Evolutionary conservation across 352 stramenopile species (phyloP).

Genomic region (Pythium phragmitis): DNA sequence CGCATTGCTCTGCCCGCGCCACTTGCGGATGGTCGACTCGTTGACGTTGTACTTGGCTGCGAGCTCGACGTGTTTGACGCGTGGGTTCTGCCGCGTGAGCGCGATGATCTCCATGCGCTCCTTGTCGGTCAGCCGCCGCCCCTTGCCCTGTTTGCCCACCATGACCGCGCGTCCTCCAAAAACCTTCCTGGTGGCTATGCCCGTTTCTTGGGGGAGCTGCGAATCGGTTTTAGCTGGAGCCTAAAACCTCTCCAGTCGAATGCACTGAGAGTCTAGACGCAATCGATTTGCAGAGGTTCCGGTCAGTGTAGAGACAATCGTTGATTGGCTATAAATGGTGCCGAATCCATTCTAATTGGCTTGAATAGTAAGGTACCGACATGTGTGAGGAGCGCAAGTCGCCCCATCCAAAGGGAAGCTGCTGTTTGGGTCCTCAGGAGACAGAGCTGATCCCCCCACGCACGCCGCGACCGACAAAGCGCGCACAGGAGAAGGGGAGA

Average conservation of each 20-base stretch:
- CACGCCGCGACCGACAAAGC: conserved; percentile 17
- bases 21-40: conserved; percentile 64
- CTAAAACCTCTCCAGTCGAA: neutral
- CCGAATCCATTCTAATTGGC: conserved; percentile 11
- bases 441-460: conserved; percentile 20
- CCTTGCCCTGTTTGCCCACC: conserved; percentile 41
- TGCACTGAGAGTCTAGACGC: neutral
- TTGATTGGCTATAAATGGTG: neutral
- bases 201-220: conserved; percentile 22
- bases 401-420: conserved; percentile 17
- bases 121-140: conserved; percentile 51
- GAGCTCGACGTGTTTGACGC: conserved; percentile 50
- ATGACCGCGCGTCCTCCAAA: conserved; percentile 20
- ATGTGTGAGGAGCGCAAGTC: conserved; percentile 24
- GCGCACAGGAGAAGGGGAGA: conserved; percentile 7
- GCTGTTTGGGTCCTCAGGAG: conserved; percentile 21
- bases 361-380: conserved; percentile 8
- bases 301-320: neutral
- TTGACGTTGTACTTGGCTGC: conserved; percentile 48
- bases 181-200: conserved; percentile 19
- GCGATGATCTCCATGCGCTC: conserved; percentile 68
- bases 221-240: conserved; percentile 20
- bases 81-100: conserved; percentile 43
- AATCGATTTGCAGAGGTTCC: neutral
- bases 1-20: conserved; percentile 38